Base-by-base conservation (phyloP, 2,329 filamentous ascomycete species). In the Bipolaris oryzae region DNA sequence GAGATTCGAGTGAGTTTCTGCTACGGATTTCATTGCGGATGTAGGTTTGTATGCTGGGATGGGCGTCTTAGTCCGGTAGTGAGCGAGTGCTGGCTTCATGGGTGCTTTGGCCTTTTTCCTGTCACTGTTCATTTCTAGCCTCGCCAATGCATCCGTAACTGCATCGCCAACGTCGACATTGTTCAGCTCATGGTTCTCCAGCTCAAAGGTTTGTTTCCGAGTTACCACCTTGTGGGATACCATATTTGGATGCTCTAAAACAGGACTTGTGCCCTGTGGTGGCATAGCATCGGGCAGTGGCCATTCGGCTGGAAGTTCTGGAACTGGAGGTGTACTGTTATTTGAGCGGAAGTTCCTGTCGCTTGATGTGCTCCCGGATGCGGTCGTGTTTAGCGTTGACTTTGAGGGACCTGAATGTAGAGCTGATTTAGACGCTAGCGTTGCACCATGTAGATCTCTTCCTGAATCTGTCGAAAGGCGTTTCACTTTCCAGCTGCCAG, bases 401-500 rank as follows among this genome's bases (percentile, higher is more conserved):
- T 21, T 51, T n/a, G 42, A 44, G 13, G 42, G n/a, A 5, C 34
- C 34, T 37, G 15, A 7, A 37, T 37, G n/a, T 15, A 37, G 41
- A 28, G 53, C 53, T 13, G 66, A 65, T 15, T 53, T 55, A 46
- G 55, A 4, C 61, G 68, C 53, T 15, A 55, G 57, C 9, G 61
- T 58, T 18, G 59, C 53, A 3, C 55, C 51, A 3, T 57, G 50
- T 10, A 43, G 50, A 25, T 55, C 69, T 25, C 55, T 53, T 6
- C 48, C 46, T 7, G 66, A 66, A 1, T 61, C 53, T n/a, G 44
- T 50, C 3, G 69, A 73, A 5, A 61, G 53, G 11, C 70, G 67
- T 55, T 69, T 75, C 49, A 74, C 58, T 38, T 74, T 75, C 66
- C 67, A 75, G 23, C 61, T 53, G 3, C 73, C 72, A 9, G 70